These are phyloP conservation scores for Tetraselmis striata DNA, from an alignment of 139 green algal species.

Conservation along the genomic window DNA sequence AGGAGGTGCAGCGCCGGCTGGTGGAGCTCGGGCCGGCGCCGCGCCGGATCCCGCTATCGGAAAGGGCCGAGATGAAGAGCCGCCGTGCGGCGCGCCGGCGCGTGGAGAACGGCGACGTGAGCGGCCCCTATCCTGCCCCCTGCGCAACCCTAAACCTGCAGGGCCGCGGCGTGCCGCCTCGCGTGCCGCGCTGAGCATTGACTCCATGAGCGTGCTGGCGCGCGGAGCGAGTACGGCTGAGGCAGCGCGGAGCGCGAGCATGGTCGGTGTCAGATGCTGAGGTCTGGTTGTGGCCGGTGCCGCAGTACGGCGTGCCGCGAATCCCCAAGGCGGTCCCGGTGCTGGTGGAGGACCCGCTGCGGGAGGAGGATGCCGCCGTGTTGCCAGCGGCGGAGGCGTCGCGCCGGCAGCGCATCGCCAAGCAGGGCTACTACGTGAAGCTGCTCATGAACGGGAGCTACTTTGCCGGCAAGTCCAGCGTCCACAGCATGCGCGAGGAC, in stretches of 20 bases:
- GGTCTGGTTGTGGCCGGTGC: background rate
- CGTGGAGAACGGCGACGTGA: constrained; percentile 12
- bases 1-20: constrained; percentile 23
- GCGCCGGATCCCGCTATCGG: constrained; percentile 14
- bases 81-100: constrained; percentile 14
- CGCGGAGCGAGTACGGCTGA: no score
- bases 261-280: no score
- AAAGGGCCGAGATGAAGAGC: constrained; percentile 4
- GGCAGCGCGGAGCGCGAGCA: no score
- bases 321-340: background rate
- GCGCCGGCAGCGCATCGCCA: constrained; percentile 3
- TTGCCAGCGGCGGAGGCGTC: no score
- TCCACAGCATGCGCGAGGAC: constrained; percentile 24
- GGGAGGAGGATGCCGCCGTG: background rate
- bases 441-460: constrained; percentile 40
- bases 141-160: background rate
- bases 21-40: constrained; percentile 30
- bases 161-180: constrained; percentile 8
- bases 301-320: background rate
- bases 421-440: constrained; percentile 29
- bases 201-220: no score
- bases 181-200: no score
- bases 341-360: background rate
- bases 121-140: background rate
- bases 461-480: constrained; percentile 27